A percentile compares a stretch with the other conserved stretches of the same genome.
Evolutionary conservation across 2,329 filamentous ascomycete species (phyloP).

Genomic region (Penicillium aurantiogriseum): DNA sequence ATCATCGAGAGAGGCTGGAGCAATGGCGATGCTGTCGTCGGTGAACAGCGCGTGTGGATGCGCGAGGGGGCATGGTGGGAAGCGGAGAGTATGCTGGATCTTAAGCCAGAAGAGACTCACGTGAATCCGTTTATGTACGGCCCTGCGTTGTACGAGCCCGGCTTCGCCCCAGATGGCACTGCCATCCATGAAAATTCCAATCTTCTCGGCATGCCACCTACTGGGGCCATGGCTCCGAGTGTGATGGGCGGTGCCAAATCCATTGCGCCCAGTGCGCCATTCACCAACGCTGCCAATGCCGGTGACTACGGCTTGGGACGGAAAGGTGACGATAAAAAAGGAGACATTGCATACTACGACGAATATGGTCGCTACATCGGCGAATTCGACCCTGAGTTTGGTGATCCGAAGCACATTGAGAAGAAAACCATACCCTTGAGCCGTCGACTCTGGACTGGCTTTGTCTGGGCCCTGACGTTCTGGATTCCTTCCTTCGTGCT

Average conservation of each 20-base stretch:
- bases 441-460: conserved; percentile 73
- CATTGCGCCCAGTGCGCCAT: conserved; percentile 47
- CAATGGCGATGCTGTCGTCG: conserved; percentile 92
- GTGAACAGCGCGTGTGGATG: conserved; percentile 92
- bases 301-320: conserved; percentile 87
- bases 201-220: conserved; percentile 54
- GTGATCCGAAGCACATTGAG: conserved; percentile 72
- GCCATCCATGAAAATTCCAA: conserved; percentile 59
- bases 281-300: conserved; percentile 52
- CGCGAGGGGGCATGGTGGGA: conserved; percentile 96
- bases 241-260: conserved; percentile 54
- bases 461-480: conserved; percentile 86
- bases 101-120: conserved; percentile 64
- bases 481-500: conserved; percentile 90
- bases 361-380: conserved; percentile 66
- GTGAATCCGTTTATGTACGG: conserved; percentile 52
- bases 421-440: conserved; percentile 62
- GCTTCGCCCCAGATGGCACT: conserved; percentile 64
- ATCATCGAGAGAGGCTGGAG: conserved; percentile 94
- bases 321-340: conserved; percentile 78
- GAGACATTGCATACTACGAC: conserved; percentile 69
- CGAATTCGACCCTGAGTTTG: conserved; percentile 73
- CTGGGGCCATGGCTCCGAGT: conserved; percentile 51
- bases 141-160: conserved; percentile 64
- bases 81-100: conserved; percentile 90